Conservation (phyloP, 176 grass and related monocot species). For the Urochloa ruziziensis region DNA sequence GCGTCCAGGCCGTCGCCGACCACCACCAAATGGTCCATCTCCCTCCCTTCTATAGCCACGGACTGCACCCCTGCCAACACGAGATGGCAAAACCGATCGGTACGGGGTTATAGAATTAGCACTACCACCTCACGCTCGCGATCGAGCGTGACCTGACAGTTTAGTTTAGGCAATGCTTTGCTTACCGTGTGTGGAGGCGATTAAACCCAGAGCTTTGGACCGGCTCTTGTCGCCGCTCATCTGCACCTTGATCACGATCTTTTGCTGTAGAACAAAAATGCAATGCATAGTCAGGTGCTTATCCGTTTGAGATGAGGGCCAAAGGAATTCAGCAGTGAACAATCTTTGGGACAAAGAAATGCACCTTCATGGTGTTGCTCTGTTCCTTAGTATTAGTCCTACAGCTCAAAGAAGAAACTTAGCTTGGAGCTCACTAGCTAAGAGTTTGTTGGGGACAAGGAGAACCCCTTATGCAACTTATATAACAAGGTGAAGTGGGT, state of each 20-base stretch:
- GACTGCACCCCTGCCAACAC: constrained; percentile 33
- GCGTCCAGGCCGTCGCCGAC: constrained; percentile 48
- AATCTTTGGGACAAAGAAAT: too few species aligned
- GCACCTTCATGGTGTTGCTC: constrained; percentile 22
- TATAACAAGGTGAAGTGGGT: too few species aligned
- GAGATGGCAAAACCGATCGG: not conserved
- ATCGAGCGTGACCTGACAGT: too few species aligned
- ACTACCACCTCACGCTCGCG: not conserved
- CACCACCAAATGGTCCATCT: constrained; percentile 42
- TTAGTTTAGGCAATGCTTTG: too few species aligned
- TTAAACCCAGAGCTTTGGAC: constrained; percentile 43
- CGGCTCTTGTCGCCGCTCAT: constrained; percentile 57
- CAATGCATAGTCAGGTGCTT: not conserved
- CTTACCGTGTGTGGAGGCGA: constrained; percentile 38
- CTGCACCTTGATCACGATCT: constrained; percentile 65
- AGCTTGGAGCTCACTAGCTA: too few species aligned
- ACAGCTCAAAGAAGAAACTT: too few species aligned
- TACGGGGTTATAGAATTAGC: not conserved
- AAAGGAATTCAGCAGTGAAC: too few species aligned
- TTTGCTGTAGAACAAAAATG: constrained; percentile 24
- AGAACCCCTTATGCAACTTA: not conserved
- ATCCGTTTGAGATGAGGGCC: not conserved
- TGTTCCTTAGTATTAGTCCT: not conserved
- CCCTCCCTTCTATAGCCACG: constrained; percentile 23
- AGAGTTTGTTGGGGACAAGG: not conserved